Base-by-base conservation (phyloP, 768 basidiomycete species). In the Porphyrellus cyaneotinctus region DNA sequence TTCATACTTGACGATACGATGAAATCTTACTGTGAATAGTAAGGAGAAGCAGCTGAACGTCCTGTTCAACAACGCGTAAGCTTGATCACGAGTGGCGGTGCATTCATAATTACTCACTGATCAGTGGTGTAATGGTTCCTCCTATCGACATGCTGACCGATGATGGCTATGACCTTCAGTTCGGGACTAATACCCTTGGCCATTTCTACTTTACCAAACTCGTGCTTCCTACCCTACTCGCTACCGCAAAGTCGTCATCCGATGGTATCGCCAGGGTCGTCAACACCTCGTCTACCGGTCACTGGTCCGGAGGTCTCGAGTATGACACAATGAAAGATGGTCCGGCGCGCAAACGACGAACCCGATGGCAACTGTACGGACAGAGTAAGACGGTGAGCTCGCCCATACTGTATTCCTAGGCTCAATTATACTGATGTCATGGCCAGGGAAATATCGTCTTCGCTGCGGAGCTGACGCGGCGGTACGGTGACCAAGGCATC, bases 401-500 rank as follows among this genome's bases (percentile, higher is more conserved):
- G 8, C 22, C 14, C 7, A 5, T 15, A 9, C 1, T 0, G 5
- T 32, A 12, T 43, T n/a, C 8, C 11, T 14, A 10, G 8, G n/a
- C 28, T 47, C 24, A 12, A 14, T 9, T 20, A 12, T n/a, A 30
- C n/a, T 23, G 20, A 35, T 23, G 15, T 6, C 6, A 3, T 38
- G 18, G 11, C 15, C 37, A 80, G 79, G 79, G 72, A 0, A 78
- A 76, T 31, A 63, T 78, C 18, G 59, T 78, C 0, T 70, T 80
- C 52, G 57, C 76, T 11, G 70, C 66, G 35, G 80, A 79, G 59
- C 52, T 81, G 17, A 59, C 66, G 5, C 62, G 73, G 30, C 63
- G 75, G 47, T 79, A 78, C 58, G 72, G 64, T 2, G 69, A 70
- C n/a, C 64, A 76, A 51, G 79, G 76, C 10, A 73, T 80, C 35